These are phyloP conservation scores for Ilyonectria robusta DNA, from an alignment of 2,329 filamentous ascomycete genomes.

Conservation along the genomic window DNA sequence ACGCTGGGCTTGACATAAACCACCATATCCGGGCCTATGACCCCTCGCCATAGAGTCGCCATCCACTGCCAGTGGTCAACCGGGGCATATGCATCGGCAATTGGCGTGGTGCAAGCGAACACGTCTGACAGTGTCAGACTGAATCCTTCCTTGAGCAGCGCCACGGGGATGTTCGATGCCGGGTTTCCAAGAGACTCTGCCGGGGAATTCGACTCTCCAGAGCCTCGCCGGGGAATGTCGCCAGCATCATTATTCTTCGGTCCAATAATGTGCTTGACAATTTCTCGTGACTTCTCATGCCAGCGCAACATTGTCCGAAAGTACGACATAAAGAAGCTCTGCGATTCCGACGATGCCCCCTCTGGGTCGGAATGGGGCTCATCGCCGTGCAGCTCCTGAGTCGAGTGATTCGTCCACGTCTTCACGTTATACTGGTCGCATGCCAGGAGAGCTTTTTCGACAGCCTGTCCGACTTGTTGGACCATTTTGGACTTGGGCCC, in stretches of 20 bases:
- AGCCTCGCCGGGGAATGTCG: constrained; percentile 30
- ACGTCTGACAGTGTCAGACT: constrained; percentile 84
- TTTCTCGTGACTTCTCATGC: constrained; percentile 82
- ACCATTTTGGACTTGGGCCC: constrained; percentile 72
- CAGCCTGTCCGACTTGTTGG: constrained; percentile 71
- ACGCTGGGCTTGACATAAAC: constrained; percentile 71
- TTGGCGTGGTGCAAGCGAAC: constrained; percentile 81
- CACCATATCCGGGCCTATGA: constrained; percentile 84
- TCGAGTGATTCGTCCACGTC: constrained; percentile 59
- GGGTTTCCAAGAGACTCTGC: constrained; percentile 23
- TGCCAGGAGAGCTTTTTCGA: constrained; percentile 73
- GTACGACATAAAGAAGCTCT: constrained; percentile 70
- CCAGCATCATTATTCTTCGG: constrained; percentile 26
- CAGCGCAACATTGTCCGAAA: constrained; percentile 78
- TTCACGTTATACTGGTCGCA: constrained; percentile 59
- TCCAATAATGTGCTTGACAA: constrained; percentile 68
- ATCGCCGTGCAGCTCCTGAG: constrained; percentile 31
- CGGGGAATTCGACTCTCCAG: constrained; percentile 21
- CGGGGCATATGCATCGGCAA: constrained; percentile 82
- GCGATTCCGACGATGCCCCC: constrained; percentile 38
- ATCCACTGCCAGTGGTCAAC: constrained; percentile 99
- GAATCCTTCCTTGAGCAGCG: constrained; percentile 83
- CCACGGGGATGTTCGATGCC: constrained; percentile 70
- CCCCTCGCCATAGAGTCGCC: constrained; percentile 91
- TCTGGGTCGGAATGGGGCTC: constrained; percentile 29